phyloP scores from a whole-genome alignment of 2,329 filamentous ascomycete genomes.

The Didymosphaeria variabile region DNA sequence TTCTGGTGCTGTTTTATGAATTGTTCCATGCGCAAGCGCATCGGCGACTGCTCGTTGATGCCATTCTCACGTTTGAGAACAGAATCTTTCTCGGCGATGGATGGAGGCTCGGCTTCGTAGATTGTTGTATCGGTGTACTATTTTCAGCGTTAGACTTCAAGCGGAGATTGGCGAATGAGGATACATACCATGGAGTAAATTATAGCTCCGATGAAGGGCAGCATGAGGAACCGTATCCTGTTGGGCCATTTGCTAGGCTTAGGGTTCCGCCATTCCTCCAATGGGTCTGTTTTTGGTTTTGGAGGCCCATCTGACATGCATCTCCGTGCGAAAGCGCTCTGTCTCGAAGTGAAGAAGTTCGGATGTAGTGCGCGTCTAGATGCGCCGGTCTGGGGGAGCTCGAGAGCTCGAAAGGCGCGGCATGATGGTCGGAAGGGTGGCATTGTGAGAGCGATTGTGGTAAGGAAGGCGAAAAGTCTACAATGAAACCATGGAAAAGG shows the following conservation, averaged over 20 bases:
- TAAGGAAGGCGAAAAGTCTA: constrained; percentile 22
- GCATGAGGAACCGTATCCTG: constrained; percentile 55
- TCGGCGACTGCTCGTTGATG: constrained; percentile 81
- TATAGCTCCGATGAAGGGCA: constrained; percentile 63
- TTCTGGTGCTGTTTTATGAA: constrained; percentile 94
- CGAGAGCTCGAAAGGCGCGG: constrained; percentile 36
- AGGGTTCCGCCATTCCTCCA: constrained; percentile 46
- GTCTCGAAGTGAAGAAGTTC: constrained; percentile 25
- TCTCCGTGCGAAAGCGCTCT: constrained; percentile 25
- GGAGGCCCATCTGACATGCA: constrained; percentile 32
- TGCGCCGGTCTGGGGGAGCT: constrained; percentile 38
- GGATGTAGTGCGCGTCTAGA: constrained; percentile 32
- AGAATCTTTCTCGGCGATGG: constrained; percentile 86
- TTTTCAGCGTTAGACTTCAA: not conserved
- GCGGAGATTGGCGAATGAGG: not conserved
- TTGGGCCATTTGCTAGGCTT: constrained; percentile 49
- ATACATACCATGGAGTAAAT: constrained; percentile 67
- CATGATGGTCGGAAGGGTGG: constrained; percentile 37
- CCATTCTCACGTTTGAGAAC: constrained; percentile 80
- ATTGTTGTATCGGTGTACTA: constrained; percentile 50
- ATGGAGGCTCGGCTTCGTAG: constrained; percentile 64
- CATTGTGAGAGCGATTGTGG: constrained; percentile 37
- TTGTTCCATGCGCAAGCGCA: constrained; percentile 97
- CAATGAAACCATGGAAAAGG: constrained; percentile 24
- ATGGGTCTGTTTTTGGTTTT: constrained; percentile 38